Base-by-base conservation (phyloP, 768 basidiomycete species). In the Podaxis sp. region DNA sequence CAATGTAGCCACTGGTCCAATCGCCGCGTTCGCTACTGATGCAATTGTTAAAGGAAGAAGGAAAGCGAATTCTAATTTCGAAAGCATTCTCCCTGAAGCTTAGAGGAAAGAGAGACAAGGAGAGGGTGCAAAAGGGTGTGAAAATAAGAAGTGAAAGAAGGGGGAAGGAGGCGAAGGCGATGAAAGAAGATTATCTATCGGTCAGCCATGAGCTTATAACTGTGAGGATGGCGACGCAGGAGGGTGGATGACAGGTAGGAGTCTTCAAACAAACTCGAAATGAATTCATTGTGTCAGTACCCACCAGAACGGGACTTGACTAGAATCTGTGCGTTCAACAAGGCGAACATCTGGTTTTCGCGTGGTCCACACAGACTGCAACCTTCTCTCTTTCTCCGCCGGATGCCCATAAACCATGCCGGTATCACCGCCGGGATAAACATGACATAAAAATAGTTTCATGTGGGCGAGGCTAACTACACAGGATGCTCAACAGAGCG, bases 1-100 rank as follows among this genome's bases (percentile, higher is more conserved):
- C 42, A 70, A 58, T 4, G 56, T 57, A 28, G 63, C 61, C 2
- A 50, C 47, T 13, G 67, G 63, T 23, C 63, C 62, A 27, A 62
- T 61, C 5, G 64, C 63, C 4, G 64, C 51, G 7, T 61, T 23
- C 46, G 63, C 21, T 44, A 21, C 5, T 2, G 42, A 9, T 44
- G 42, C 42, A 18, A 18, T 44, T 1, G n/a, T 3, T 16, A 44
- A 18, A 44, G 18, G 14, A 9, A 44, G 9, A 44, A 18, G 18
- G 16, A 44, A 44, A 44, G 42, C 9, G 18, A 44, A 44, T n/a
- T n/a, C n/a, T 44, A 18, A 44, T 16, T 18, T 44, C 4, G n/a
- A 44, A 16, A 16, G 6, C 42, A 44, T 44, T 7, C 42, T 44
- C 42, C n/a, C 14, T 44, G 42, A 44, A 44, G 42, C 5, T 3